Evolutionary conservation across 2,329 filamentous ascomycete genomes (phyloP).

Genomic region (Xylaria sp.): DNA sequence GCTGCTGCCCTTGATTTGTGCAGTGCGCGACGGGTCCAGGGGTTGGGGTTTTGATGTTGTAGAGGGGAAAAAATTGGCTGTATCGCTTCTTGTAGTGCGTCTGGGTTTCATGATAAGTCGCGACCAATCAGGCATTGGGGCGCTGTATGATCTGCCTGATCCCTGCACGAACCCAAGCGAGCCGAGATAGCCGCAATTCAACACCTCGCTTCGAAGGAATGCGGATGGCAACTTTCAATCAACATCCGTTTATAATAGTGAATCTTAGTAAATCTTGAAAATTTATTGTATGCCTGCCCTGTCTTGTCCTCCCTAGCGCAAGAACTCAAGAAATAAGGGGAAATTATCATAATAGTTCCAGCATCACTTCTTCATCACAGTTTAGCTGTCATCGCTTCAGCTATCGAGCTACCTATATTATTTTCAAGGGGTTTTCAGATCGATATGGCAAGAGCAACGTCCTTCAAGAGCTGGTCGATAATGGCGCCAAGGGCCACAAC

Average conservation of each 20-base stretch:
- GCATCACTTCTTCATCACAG: not conserved
- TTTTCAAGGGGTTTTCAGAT: constrained; percentile 5
- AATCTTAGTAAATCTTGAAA: constrained; percentile 4
- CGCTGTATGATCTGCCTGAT: constrained; percentile 32
- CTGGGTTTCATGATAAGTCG: constrained; percentile 33
- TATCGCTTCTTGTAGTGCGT: constrained; percentile 1
- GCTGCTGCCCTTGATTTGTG: constrained; percentile 1
- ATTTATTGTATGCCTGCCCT: constrained; percentile 6
- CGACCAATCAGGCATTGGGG: constrained; percentile 27
- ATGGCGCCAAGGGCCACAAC: constrained; percentile 34
- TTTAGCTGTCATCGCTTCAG: not conserved
- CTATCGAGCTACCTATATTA: constrained; percentile 16
- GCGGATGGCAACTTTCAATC: not conserved
- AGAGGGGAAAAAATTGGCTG: too few species aligned
- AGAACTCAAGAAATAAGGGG: not conserved
- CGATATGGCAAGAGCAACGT: constrained; percentile 37
- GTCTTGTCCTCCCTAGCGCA: not conserved
- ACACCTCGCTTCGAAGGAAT: constrained; percentile 4
- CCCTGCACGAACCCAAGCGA: constrained; percentile 26
- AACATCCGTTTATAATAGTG: constrained; percentile 4
- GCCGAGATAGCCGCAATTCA: constrained; percentile 7
- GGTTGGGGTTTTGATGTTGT: too few species aligned
- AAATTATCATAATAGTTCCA: not conserved
- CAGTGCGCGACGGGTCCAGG: not conserved
- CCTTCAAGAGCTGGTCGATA: constrained; percentile 35